phyloP scores from a whole-genome alignment of 2,329 filamentous ascomycete species.

The Botrytis medusae region DNA sequence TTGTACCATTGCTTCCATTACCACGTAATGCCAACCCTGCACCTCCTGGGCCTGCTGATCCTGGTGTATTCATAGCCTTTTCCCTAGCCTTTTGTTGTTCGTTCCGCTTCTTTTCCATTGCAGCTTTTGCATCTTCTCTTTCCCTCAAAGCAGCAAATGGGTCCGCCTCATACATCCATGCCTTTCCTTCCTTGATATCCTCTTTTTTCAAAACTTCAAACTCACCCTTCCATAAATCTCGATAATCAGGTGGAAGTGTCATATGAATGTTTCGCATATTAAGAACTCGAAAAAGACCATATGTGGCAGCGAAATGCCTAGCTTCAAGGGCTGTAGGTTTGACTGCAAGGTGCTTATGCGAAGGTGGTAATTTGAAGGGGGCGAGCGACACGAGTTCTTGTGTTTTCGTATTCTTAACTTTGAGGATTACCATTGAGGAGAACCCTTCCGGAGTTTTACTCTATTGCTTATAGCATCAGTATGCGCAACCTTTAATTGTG shows the following conservation, averaged over 20 bases:
- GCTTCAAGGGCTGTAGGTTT: conserved; percentile 85
- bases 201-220: conserved; percentile 80
- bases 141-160: conserved; percentile 82
- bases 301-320: conserved; percentile 88
- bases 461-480: conserved; percentile 38
- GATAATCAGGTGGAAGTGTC: conserved; percentile 88
- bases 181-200: conserved; percentile 75
- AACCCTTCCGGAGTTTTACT: conserved; percentile 71
- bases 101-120: conserved; percentile 75
- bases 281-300: conserved; percentile 85
- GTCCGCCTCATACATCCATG: conserved; percentile 93
- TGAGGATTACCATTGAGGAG: conserved; percentile 79
- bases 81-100: conserved; percentile 68
- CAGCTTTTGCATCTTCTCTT: conserved; percentile 72
- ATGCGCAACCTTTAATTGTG: not conserved
- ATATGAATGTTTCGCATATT: conserved; percentile 96
- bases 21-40: conserved; percentile 51
- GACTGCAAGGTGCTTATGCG: conserved; percentile 72
- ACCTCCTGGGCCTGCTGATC: conserved; percentile 48
- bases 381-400: conserved; percentile 72
- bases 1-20: conserved; percentile 38
- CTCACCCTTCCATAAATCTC: conserved; percentile 83
- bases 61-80: conserved; percentile 64
- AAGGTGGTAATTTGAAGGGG: conserved; percentile 76
- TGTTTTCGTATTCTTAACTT: conserved; percentile 75